Conservation (phyloP, 495 filamentous ascomycete genomes). For the Annulohypoxylon nitens region DNA sequence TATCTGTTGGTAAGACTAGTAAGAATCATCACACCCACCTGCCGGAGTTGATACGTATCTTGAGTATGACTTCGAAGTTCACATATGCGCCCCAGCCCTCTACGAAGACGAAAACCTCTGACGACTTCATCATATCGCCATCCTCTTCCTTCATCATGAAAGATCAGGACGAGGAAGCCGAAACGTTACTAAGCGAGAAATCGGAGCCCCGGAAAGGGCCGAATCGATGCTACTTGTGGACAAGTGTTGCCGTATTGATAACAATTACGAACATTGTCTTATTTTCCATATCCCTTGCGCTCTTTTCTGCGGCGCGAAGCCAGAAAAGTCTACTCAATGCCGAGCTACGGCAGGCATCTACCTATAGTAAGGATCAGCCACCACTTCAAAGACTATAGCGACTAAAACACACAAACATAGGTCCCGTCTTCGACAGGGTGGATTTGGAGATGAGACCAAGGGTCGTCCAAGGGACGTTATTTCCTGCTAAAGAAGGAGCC, state of each 20-base stretch:
- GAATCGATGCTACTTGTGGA: not conserved
- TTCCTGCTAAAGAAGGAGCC: slow-evolving; percentile 35
- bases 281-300: slow-evolving; percentile 31
- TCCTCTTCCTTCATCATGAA: slow-evolving; percentile 14
- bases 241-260: slow-evolving; percentile 9
- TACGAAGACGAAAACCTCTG: not conserved
- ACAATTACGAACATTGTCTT: slow-evolving; percentile 27
- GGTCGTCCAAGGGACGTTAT: slow-evolving; percentile 40
- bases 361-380: slow-evolving; percentile 32
- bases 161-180: slow-evolving; percentile 21
- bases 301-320: slow-evolving; percentile 21
- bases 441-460: slow-evolving; percentile 41
- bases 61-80: slow-evolving; percentile 9
- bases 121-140: not conserved
- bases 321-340: slow-evolving; percentile 22
- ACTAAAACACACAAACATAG: slow-evolving; percentile 18
- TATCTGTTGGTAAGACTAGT: not conserved
- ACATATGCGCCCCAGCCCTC: not conserved
- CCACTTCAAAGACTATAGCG: not conserved
- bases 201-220: not conserved
- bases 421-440: slow-evolving; percentile 41
- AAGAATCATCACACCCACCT: not conserved
- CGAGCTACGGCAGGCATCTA: slow-evolving; percentile 33
- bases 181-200: slow-evolving; percentile 24
- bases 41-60: not conserved